A percentile compares a stretch with the other conserved stretches of the same genome.
Evolutionary conservation across 2,329 filamentous ascomycete species (phyloP).

Genomic region (Leptographium lundbergii): DNA sequence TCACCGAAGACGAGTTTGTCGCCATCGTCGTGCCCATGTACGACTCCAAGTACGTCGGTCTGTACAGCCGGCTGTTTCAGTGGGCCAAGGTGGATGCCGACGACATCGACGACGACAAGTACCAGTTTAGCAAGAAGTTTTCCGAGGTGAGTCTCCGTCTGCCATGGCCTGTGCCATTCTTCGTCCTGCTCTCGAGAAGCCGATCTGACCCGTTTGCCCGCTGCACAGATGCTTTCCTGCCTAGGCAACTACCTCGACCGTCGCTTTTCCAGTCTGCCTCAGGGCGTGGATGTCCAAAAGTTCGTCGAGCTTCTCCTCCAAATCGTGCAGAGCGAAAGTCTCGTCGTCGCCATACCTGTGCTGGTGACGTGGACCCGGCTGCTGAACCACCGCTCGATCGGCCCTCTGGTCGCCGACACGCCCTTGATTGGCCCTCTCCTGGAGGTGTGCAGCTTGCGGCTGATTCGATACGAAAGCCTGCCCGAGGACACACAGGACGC

Average conservation of each 20-base stretch:
- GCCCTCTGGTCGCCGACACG: constrained; percentile 47
- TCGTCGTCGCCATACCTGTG: constrained; percentile 86
- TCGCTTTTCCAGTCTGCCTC: constrained; percentile 54
- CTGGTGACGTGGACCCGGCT: constrained; percentile 83
- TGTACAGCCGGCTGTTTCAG: constrained; percentile 62
- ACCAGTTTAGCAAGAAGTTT: constrained; percentile 84
- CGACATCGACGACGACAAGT: constrained; percentile 83
- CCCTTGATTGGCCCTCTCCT: constrained; percentile 62
- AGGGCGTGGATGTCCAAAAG: constrained; percentile 51
- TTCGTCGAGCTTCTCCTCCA: constrained; percentile 70
- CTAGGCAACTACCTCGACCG: constrained; percentile 75
- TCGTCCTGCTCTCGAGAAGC: neutral
- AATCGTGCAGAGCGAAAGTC: constrained; percentile 72
- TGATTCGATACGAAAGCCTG: constrained; percentile 78
- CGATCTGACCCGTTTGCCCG: neutral
- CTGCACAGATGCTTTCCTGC: constrained; percentile 65
- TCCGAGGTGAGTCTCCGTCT: constrained; percentile 53
- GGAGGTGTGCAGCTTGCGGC: constrained; percentile 68
- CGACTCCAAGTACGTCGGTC: constrained; percentile 52
- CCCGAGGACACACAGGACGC: constrained; percentile 72
- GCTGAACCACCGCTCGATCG: constrained; percentile 58
- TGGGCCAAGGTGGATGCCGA: constrained; percentile 70
- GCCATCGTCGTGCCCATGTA: constrained; percentile 72
- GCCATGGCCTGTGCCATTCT: neutral
- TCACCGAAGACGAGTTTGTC: constrained; percentile 66